Base-by-base conservation (phyloP, 108 stramenopile species). In the Stephanodiscus minutulus region DNA sequence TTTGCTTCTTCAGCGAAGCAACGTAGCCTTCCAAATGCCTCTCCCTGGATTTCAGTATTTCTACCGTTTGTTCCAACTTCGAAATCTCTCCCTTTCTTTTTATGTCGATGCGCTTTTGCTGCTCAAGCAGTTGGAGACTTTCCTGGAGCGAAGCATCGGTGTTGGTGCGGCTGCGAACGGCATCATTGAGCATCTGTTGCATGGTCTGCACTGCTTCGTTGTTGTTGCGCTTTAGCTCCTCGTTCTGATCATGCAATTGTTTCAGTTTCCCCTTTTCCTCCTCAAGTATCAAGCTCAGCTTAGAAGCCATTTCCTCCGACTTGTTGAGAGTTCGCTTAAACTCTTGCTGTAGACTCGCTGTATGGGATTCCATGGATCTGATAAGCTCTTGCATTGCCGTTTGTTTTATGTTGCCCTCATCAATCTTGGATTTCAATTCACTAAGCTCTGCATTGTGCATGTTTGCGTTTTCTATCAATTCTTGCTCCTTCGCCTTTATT, bases 21-120 rank as follows among this genome's bases (percentile, higher is more conserved):
- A 77, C 69, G 50, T 70, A 66, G 60, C 63, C 65, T 53, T 77
- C 76, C 48, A 70, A 60, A 52, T 77, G 70, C n/a, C 76, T 63
- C 61, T 77, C 76, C 58, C 70, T 77, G 13, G 76, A 70, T 50
- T 66, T 69, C 4, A 77, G 62, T 39, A 77, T 77, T 47, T 77
- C 69, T 3, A 77, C 39, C 7, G 69, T 70, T 41, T 77, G 76
- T 37, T 77, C 76, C 37, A 77, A 70, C 58, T 77, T 77, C 12
- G 58, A 70, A 1, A 77, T 53, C 60, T 77, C 69, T 44, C 64
- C 46, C 27, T 65, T 70, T 20, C 69, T 56, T 33, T 70, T 77
- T 57, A 77, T 77, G 37, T 77, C 76, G 20, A 70, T 31, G 53
- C 76, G 57, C 49, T 70, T 77, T 37, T 77, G 76, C 39, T 77